Percentiles rank a stretch among this genome's conserved stretches.
Evolutionary conservation across 148 eudicot genomes (phyloP).

Genomic region (Cornus florida): DNA sequence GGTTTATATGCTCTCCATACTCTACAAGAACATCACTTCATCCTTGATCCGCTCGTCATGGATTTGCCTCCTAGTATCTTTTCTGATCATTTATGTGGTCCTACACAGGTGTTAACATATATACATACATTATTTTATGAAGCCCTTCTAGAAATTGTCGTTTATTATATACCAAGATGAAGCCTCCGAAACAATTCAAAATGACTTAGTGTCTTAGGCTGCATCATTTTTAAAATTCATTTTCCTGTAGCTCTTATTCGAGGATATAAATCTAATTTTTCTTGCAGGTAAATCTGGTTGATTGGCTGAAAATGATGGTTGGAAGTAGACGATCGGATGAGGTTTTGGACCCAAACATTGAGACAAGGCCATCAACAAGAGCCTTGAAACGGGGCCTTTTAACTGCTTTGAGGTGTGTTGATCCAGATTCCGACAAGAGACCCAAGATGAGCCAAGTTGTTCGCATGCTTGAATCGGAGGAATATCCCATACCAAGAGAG

Average conservation of each 20-base stretch:
- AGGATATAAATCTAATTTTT: slow-evolving; percentile 5
- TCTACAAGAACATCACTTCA: not conserved
- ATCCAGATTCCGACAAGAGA: slow-evolving; percentile 70
- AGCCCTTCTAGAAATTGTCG: not conserved
- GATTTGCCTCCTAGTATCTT: not conserved
- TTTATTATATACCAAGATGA: not conserved
- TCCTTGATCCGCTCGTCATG: not conserved
- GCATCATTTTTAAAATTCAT: not conserved
- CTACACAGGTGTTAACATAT: not conserved
- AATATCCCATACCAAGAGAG: slow-evolving; percentile 74
- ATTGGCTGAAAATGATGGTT: slow-evolving; percentile 80
- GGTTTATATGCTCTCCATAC: not conserved
- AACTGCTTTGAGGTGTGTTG: slow-evolving; percentile 69
- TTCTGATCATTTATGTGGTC: not conserved
- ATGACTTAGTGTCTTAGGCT: too few species aligned
- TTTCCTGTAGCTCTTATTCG: not conserved
- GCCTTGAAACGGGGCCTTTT: slow-evolving; percentile 64
- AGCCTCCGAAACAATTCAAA: too few species aligned
- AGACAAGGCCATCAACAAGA: slow-evolving; percentile 57
- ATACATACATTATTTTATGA: not conserved
- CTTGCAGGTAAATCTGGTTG: slow-evolving; percentile 66
- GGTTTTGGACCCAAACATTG: slow-evolving; percentile 63
- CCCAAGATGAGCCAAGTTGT: slow-evolving; percentile 76
- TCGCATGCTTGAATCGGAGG: slow-evolving; percentile 79
- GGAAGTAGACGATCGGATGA: slow-evolving; percentile 74